Evolutionary conservation across 1,284 basidiomycete species (phyloP), one percentile per base, ranked within the genome.

Genomic region (Paramarasmius palmivorus): DNA sequence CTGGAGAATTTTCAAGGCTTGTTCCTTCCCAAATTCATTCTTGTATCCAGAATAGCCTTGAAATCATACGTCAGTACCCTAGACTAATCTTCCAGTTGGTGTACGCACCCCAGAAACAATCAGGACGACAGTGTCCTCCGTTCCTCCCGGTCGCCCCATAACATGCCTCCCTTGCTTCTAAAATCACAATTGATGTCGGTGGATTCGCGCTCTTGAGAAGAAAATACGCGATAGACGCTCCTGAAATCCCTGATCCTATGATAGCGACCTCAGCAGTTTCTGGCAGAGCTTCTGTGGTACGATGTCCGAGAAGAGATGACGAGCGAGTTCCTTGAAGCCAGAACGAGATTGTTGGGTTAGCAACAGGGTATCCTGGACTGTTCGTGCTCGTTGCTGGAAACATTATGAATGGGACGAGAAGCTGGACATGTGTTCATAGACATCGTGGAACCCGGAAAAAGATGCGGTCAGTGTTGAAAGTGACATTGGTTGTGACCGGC

Each of bases 131-230:
- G 42, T 65, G 63, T 1, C 65, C 63, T 8, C 59, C 63, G 52
- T 66, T 66, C 22, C 65, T 52, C 8, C 63, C 65, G 3, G 63
- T 66, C 6, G 65, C 65, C 0, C 64, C 63, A 29, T 57, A 56
- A 39, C 61, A 62, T 3, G 59, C 37, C 48, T 66, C 65, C 7
- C 65, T 55, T 4, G 65, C 65, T 51, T 66, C 65, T 1, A 66
- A 49, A 36, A 66, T 63, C 12, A 66, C 53, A 17, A 65, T 49
- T 32, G 58, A 58, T 53, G 59, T 61, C 15, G 64, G 59, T 1
- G 59, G 54, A 9, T 62, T 54, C 7, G 53, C 40, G n/a, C 59
- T 56, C 34, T 51, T 59, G n/a, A 66, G 53, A 22, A 65, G 52
- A 36, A 58, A 60, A 34, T 64, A 61, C n/a, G 63, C 62, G n/a